Evolutionary conservation across 331 rosid species (phyloP).

Genomic region (Quercus phellos): DNA sequence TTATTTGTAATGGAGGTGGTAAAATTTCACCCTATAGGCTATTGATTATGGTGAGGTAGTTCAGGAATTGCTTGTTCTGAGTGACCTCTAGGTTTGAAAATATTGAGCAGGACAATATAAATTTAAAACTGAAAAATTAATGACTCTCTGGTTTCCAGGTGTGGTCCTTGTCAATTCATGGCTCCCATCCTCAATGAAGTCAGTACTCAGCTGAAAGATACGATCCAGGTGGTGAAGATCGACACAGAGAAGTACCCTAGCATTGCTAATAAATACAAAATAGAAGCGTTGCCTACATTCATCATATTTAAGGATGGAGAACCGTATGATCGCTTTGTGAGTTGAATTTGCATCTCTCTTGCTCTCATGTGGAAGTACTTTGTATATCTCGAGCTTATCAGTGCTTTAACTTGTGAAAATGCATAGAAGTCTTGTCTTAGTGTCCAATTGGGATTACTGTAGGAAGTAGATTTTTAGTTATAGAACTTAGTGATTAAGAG

Average conservation of each 20-base stretch:
- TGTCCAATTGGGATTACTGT: no score
- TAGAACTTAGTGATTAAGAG: no score
- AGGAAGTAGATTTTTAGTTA: no score
- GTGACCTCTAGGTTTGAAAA: not conserved
- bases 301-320: constrained; percentile 85
- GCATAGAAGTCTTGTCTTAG: constrained; percentile 1
- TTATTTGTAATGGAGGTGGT: not conserved
- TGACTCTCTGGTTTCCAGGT: constrained; percentile 53
- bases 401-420: not conserved
- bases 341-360: constrained; percentile 25
- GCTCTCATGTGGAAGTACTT: not conserved
- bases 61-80: not conserved
- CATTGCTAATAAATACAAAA: constrained; percentile 66
- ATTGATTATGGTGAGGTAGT: not conserved
- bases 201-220: constrained; percentile 50
- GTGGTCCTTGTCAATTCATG: constrained; percentile 99
- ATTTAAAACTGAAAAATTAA: constrained; percentile 1
- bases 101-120: not conserved
- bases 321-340: constrained; percentile 77
- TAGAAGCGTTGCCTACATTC: constrained; percentile 92
- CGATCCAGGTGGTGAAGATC: constrained; percentile 76
- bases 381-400: constrained; percentile 1
- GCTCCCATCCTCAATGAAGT: constrained; percentile 82
- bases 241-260: constrained; percentile 90
- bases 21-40: not conserved